A percentile compares a stretch with the other conserved stretches of the same genome.
Evolutionary conservation across 2,329 filamentous ascomycete species (phyloP).

Genomic region (Aschersonia sp.): DNA sequence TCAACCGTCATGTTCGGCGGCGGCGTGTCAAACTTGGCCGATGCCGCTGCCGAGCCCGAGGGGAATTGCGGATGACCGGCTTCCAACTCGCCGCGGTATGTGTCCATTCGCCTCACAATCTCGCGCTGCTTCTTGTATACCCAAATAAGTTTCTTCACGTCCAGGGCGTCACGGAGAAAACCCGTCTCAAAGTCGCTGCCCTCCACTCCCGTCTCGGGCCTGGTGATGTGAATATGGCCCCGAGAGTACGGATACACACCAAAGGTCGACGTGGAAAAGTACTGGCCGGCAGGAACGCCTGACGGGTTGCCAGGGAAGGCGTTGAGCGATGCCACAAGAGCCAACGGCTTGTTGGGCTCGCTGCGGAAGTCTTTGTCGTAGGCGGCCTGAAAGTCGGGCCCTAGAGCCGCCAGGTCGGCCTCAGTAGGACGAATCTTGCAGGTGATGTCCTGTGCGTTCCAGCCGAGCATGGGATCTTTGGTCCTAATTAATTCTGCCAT

Average conservation of each 20-base stretch:
- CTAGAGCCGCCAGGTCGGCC: not conserved
- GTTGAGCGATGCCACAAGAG: not conserved
- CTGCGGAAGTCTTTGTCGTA: not conserved
- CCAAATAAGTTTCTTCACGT: constrained; percentile 43
- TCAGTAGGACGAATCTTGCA: not conserved
- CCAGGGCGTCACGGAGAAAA: constrained; percentile 34
- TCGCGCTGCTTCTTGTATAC: constrained; percentile 47
- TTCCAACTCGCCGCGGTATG: constrained; percentile 29
- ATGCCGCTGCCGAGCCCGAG: constrained; percentile 18
- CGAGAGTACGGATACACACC: constrained; percentile 35
- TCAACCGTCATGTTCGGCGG: constrained; percentile 9
- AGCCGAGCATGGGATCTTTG: not conserved
- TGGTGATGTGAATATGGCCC: constrained; percentile 23
- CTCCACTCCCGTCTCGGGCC: too few species aligned
- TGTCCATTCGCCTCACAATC: constrained; percentile 36
- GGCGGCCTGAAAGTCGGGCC: not conserved
- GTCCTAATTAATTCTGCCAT: not conserved
- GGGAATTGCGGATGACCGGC: constrained; percentile 15
- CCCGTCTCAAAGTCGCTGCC: constrained; percentile 34
- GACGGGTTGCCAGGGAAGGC: not conserved
- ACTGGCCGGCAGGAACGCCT: constrained; percentile 22
- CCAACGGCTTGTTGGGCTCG: not conserved
- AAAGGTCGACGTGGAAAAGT: constrained; percentile 35
- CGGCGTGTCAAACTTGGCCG: not conserved
- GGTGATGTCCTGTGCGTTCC: not conserved